These are phyloP conservation scores for Beauveria sp. DNA, from an alignment of 2,329 filamentous ascomycete genomes.

Conservation along the genomic window DNA sequence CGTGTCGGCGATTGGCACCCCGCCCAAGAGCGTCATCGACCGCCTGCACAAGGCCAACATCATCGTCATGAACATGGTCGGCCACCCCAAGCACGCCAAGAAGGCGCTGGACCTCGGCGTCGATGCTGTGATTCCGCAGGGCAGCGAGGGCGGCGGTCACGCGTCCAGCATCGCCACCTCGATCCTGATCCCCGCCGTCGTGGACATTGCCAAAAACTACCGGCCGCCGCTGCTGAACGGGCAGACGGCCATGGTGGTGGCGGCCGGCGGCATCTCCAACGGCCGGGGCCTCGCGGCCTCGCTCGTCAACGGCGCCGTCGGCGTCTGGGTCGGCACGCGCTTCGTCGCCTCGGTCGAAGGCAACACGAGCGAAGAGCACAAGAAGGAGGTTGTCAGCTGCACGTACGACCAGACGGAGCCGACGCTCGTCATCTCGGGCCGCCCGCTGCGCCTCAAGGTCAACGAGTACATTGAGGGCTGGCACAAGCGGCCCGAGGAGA, in stretches of 20 bases:
- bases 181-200: slow-evolving; percentile 81
- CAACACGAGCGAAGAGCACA: slow-evolving; percentile 72
- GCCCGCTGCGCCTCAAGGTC: slow-evolving; percentile 70
- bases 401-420: slow-evolving; percentile 71
- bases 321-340: slow-evolving; percentile 90
- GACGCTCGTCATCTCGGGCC: slow-evolving; percentile 74
- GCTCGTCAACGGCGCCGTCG: slow-evolving; percentile 79
- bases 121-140: slow-evolving; percentile 87
- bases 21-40: slow-evolving; percentile 65
- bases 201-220: slow-evolving; percentile 71
- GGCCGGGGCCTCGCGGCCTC: slow-evolving; percentile 72
- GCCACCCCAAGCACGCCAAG: slow-evolving; percentile 80
- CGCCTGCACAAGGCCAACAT: slow-evolving; percentile 72
- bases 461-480: slow-evolving; percentile 80
- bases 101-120: slow-evolving; percentile 83
- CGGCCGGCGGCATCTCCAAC: slow-evolving; percentile 80
- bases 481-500: slow-evolving; percentile 68
- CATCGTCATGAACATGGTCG: slow-evolving; percentile 95
- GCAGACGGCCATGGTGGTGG: slow-evolving; percentile 68
- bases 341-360: slow-evolving; percentile 83
- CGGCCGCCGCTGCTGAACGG: slow-evolving; percentile 51
- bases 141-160: slow-evolving; percentile 88
- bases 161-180: slow-evolving; percentile 80
- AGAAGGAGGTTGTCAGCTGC: slow-evolving; percentile 74
- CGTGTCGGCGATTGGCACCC: slow-evolving; percentile 81